Evolutionary conservation across 805 yeast genomes (phyloP), one percentile per base, ranked within the genome.

Genomic region (Saturnispora halmiae): DNA sequence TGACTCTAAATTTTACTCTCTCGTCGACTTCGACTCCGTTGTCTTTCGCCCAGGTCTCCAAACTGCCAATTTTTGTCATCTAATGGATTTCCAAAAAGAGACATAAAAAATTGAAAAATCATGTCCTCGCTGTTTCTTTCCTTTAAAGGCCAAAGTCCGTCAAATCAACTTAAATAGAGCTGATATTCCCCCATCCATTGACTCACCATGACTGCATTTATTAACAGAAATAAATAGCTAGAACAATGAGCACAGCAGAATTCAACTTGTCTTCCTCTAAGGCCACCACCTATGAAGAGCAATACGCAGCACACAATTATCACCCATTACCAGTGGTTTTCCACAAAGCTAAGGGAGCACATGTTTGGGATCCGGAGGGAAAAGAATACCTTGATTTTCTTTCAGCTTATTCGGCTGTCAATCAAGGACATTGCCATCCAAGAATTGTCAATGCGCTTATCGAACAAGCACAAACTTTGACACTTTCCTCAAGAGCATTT

Each of bases 321-420:
- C 96, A 86, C 65, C 96, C 97, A 38, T 67, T 90, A 48, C 97
- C 97, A 10, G 96, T 90, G 45, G 96, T 90, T 13, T 83, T 90
- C 65, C 72, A 82, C 54, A 78, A 72, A 55, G 97, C 95, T 13
- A 49, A 60, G 45, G 97, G 97, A 37, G 95, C 96, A 21, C 81
- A 84, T 50, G 96, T 90, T 18, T 90, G 96, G 96, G 97, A 90
- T 61, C 96, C 96, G 6, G 97, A 90, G 65, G 96, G 96, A 49
- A 84, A 80, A 30, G 88, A 87, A 59, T 90, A 88, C 63, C 67
- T 90, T 49, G 97, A 90, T 63, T 90, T 90, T 58, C 67, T 90
- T 46, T 82, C 94, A 14, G 96, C 96, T 10, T 90, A 90, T 65
- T 86, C 96, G 21, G 97, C 97, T 4, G 96, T 90, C 26, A 90